These are phyloP conservation scores for Rhodotorula sp. DNA, from an alignment of 1,284 basidiomycete species.

Conservation along the genomic window DNA sequence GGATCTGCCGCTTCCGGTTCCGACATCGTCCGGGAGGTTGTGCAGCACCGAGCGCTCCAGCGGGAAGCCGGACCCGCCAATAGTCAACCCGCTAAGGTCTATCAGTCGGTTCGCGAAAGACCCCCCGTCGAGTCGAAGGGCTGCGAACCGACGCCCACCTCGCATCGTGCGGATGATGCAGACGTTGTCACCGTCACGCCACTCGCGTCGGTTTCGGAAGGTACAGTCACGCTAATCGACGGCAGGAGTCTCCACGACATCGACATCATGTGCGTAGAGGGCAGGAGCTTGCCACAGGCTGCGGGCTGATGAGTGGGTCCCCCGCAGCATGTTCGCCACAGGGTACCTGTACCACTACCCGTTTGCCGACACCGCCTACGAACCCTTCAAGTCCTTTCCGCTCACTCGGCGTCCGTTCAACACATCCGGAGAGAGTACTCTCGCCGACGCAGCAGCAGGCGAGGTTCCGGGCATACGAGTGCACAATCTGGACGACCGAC, in stretches of 20 bases:
- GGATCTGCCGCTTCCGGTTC: constrained; percentile 55
- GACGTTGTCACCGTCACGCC: constrained; percentile 46
- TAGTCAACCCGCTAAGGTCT: constrained; percentile 36
- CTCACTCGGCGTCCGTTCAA: constrained; percentile 14
- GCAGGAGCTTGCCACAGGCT: neutral
- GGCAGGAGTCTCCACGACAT: constrained; percentile 43
- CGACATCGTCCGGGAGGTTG: constrained; percentile 55
- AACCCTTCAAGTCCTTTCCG: constrained; percentile 46
- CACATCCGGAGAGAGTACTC: too few relatives aligned
- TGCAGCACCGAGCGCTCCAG: constrained; percentile 45
- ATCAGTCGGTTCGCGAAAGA: constrained; percentile 45
- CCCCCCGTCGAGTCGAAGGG: constrained; percentile 33
- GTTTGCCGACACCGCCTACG: constrained; percentile 47
- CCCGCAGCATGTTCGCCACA: constrained; percentile 50
- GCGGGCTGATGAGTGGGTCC: too few relatives aligned
- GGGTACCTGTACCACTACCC: constrained; percentile 53
- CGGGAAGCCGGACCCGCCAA: neutral
- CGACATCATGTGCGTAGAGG: constrained; percentile 45
- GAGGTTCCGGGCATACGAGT: too few relatives aligned
- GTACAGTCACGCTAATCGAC: constrained; percentile 44
- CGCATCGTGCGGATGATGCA: constrained; percentile 2
- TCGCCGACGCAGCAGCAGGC: too few relatives aligned
- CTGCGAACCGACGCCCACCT: constrained; percentile 45
- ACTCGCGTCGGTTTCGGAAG: constrained; percentile 46
- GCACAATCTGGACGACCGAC: too few relatives aligned